A percentile compares a stretch with the other conserved stretches of the same genome.
Conservation (phyloP, 2,329 filamentous ascomycete genomes). For the Arachnomyces sp. region DNA sequence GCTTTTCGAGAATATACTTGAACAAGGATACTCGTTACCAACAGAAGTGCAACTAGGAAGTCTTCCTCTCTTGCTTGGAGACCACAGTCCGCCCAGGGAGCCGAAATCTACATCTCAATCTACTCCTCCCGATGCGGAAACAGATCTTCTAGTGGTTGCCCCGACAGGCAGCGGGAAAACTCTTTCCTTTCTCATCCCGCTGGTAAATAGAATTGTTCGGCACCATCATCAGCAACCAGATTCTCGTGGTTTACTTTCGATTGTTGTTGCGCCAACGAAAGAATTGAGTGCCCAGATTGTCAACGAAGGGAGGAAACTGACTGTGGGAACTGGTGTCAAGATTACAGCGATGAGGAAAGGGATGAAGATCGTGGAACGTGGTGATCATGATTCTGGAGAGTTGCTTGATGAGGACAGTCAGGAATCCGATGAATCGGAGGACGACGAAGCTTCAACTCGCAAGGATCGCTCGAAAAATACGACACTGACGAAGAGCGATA, state of each 20-base stretch:
- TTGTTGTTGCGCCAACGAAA: conserved; percentile 71
- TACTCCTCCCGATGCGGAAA: conserved; percentile 22
- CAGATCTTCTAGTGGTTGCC: conserved; percentile 81
- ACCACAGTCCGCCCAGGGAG: conserved; percentile 21
- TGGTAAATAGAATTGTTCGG: conserved; percentile 67
- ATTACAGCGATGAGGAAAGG: conserved; percentile 79
- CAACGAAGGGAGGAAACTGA: conserved; percentile 74
- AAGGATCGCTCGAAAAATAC: conserved; percentile 27
- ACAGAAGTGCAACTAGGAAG: conserved; percentile 90
- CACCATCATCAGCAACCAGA: conserved; percentile 43
- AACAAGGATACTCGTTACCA: conserved; percentile 79
- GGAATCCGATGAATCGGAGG: conserved; percentile 30
- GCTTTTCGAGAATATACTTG: conserved; percentile 68
- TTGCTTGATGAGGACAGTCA: conserved; percentile 33
- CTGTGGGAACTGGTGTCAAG: conserved; percentile 67
- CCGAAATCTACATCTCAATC: background rate
- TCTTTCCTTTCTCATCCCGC: conserved; percentile 80
- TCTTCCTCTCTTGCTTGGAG: conserved; percentile 65
- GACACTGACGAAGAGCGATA: conserved; percentile 63
- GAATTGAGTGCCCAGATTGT: conserved; percentile 77
- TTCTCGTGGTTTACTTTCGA: conserved; percentile 55
- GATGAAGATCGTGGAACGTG: conserved; percentile 57
- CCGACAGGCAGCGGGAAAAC: conserved; percentile 97
- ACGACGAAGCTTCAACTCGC: conserved; percentile 16
- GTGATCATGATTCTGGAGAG: conserved; percentile 33